Conservation (phyloP, 176 grass and related monocot species). For the Rhynchospora breviuscula region DNA sequence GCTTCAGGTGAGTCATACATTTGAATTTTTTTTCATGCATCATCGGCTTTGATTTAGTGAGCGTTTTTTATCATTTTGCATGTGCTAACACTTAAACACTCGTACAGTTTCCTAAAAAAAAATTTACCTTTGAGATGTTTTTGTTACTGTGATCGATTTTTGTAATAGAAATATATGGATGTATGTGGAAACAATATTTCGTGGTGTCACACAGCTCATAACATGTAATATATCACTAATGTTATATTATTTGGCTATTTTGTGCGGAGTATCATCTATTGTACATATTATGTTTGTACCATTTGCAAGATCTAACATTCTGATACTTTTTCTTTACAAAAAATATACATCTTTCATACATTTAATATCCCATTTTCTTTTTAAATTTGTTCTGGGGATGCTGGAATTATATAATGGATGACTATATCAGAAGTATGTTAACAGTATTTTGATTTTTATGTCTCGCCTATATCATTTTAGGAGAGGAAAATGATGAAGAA, state of each 20-base stretch:
- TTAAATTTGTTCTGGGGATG: neutral
- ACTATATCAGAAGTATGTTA: neutral
- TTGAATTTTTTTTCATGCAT: neutral
- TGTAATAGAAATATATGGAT: neutral
- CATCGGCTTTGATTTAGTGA: neutral
- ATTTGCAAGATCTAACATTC: neutral
- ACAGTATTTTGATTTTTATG: neutral
- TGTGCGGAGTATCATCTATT: neutral
- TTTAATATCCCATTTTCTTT: neutral
- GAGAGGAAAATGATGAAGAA: conserved; percentile 91
- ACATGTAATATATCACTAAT: neutral
- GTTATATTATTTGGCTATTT: neutral
- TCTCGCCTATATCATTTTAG: conserved; percentile 32
- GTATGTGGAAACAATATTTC: neutral
- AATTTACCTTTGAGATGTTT: no score
- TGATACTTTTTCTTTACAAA: neutral
- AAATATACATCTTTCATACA: neutral
- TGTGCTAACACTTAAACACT: neutral
- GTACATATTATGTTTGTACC: neutral
- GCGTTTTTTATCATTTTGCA: neutral
- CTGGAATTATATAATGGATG: neutral
- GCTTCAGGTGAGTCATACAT: conserved; percentile 53
- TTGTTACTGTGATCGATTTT: no score
- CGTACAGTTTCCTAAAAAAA: neutral
- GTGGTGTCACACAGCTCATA: no score